Evolutionary conservation across 2,329 filamentous ascomycete genomes (phyloP).

Genomic region (Alternaria rosae): DNA sequence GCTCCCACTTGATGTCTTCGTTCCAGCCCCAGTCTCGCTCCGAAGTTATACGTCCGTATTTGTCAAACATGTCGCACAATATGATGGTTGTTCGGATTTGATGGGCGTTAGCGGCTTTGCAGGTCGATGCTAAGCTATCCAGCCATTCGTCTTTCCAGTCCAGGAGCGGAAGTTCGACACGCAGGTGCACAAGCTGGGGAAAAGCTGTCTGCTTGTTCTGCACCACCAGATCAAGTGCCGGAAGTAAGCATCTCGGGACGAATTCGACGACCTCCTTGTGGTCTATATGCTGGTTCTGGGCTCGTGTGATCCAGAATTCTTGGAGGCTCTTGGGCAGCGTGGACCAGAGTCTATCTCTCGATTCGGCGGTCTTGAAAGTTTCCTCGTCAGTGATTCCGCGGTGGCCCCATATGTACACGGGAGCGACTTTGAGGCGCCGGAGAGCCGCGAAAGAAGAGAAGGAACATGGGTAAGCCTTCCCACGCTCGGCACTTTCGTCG

Average conservation of each 20-base stretch:
- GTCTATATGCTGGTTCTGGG: neutral
- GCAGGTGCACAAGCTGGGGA: neutral
- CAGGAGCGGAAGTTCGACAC: neutral
- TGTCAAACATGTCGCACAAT: neutral
- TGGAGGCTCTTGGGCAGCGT: neutral
- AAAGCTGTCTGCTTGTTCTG: neutral
- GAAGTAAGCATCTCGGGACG: neutral
- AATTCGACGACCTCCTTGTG: neutral
- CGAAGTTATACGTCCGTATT: neutral
- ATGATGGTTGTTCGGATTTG: neutral
- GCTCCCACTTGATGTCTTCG: neutral
- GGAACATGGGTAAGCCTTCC: neutral
- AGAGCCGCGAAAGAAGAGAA: neutral
- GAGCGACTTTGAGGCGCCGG: neutral
- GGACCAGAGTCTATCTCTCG: neutral
- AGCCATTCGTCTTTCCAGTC: neutral
- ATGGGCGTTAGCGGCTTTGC: neutral
- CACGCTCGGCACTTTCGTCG: neutral
- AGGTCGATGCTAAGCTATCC: neutral
- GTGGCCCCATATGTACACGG: neutral
- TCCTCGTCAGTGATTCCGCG: neutral
- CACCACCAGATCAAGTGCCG: neutral
- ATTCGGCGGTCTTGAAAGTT: neutral
- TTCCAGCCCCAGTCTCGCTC: neutral
- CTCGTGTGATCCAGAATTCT: neutral